Conservation (phyloP, 805 yeast genomes). For the Isabelozyma rhagii region DNA sequence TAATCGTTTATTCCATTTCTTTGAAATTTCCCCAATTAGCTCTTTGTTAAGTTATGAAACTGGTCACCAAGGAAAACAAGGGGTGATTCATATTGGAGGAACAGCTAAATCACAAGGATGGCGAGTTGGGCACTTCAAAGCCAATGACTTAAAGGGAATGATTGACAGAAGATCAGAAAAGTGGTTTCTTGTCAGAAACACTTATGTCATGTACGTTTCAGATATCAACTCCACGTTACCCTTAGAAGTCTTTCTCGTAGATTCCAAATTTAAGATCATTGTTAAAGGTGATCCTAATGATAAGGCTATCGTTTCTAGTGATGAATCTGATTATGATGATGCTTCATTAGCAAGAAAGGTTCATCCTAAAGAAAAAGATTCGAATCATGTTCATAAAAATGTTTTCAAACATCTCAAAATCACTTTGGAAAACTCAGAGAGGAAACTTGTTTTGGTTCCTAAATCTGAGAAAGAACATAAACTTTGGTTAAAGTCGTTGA, state of each 20-base stretch:
- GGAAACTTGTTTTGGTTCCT: constrained; percentile 71
- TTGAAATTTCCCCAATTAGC: constrained; percentile 87
- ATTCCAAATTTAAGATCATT: constrained; percentile 60
- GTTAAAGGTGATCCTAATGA: constrained; percentile 39
- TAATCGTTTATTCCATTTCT: constrained; percentile 77
- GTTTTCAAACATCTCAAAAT: constrained; percentile 53
- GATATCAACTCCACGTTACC: constrained; percentile 85
- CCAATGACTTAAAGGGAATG: constrained; percentile 80
- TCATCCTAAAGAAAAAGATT: not conserved
- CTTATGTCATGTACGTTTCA: constrained; percentile 82
- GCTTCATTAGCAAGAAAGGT: constrained; percentile 23
- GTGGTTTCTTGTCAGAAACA: constrained; percentile 86
- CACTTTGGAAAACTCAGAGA: constrained; percentile 68
- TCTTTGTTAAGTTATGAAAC: constrained; percentile 78
- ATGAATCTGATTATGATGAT: constrained; percentile 46
- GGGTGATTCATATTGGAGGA: constrained; percentile 73
- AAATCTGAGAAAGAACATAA: constrained; percentile 61
- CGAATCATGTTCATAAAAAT: constrained; percentile 30
- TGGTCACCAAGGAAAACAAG: constrained; percentile 85
- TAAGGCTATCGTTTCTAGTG: constrained; percentile 23
- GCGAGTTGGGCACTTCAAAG: constrained; percentile 86
- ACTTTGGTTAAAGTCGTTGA: constrained; percentile 74
- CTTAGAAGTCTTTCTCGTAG: constrained; percentile 88
- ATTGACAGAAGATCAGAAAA: constrained; percentile 85
- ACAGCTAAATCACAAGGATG: constrained; percentile 90